Evolutionary conservation across 148 eudicot species (phyloP), one percentile per base, ranked within the genome.

Genomic region (Suaeda aralocaspica): DNA sequence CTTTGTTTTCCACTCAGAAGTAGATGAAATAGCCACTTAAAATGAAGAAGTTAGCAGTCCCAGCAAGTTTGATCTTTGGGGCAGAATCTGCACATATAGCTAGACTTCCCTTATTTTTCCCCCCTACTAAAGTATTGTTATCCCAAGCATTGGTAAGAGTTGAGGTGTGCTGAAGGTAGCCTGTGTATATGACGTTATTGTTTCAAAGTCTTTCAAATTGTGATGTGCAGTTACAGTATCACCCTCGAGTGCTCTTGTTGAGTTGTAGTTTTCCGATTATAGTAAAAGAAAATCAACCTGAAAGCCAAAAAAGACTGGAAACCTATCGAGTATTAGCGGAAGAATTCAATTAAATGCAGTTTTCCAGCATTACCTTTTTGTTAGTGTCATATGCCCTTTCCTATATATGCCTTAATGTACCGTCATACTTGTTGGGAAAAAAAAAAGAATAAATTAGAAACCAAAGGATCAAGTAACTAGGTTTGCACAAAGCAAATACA

Each of bases 1-100:
- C 74, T 89, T 89, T 71, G 84, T 89, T 36, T 89, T 89, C 76
- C 84, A 89, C 72, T 81, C 91, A 0, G 91, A 86, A 73, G 94
- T 89, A 22, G 94, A 89, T 41, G 94, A 89, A 76, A 68, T 81
- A n/a, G 86, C 86, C 52, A 80, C 88, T 10, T 82, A 62, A 56
- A 60, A 72, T 34, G 51, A 53, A 39, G 0, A 12, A 59, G 56
- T 62, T 63, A 33, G 67, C 29, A 11, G 33, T 24, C 67, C 67
- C 66, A n/a, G 26, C 57, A 22, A 15, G 46, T 39, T 64, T 46
- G 21, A 65, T 53, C 30, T 4, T 53, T 14, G 56, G 42, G 41
- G 49, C 66, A 58, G 60, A 70, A 44, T 70, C 60, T 64, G 61
- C 69, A 76, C 71, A 63, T 49, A 71, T 44, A 56, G 53, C 63